phyloP scores from a whole-genome alignment of 257 asterid species.

The Oldenlandia corymbosa region DNA sequence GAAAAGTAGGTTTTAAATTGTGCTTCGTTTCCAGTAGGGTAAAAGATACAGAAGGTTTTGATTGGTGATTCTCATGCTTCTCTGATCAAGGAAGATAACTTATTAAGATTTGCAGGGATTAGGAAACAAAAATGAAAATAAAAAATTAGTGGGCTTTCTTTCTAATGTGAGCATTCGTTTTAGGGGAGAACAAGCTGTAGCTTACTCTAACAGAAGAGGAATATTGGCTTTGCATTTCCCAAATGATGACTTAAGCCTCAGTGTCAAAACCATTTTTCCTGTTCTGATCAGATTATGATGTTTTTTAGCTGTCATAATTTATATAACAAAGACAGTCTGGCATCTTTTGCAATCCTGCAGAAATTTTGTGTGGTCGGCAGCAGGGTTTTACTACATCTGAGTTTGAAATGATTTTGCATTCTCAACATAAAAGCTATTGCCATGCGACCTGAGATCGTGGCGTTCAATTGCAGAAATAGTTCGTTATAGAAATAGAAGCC shows the following conservation, averaged over 20 bases:
- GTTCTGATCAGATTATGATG: background rate
- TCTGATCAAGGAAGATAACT: background rate
- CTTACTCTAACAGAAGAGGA: too few relatives aligned
- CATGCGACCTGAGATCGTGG: too few relatives aligned
- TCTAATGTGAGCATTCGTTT: background rate
- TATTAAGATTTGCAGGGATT: background rate
- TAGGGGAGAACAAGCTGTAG: background rate
- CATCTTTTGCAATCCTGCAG: background rate
- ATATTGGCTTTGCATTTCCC: conserved; percentile 11
- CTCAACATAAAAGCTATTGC: too few relatives aligned
- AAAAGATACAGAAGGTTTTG: background rate
- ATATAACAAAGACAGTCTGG: background rate
- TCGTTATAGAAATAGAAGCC: too few relatives aligned
- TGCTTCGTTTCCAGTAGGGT: background rate
- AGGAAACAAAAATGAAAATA: too few relatives aligned
- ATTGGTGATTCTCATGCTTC: background rate
- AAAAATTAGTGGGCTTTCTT: too few relatives aligned
- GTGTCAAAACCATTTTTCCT: background rate
- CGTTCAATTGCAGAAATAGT: too few relatives aligned
- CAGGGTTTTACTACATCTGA: too few relatives aligned
- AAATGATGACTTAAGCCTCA: background rate
- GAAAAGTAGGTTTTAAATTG: too few relatives aligned
- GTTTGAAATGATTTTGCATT: background rate
- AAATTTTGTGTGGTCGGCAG: background rate
- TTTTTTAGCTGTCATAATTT: too few relatives aligned